Evolutionary conservation across 352 stramenopile genomes (phyloP), one percentile per base, ranked within the genome.

Genomic region (Thraustochytrium striatum): DNA sequence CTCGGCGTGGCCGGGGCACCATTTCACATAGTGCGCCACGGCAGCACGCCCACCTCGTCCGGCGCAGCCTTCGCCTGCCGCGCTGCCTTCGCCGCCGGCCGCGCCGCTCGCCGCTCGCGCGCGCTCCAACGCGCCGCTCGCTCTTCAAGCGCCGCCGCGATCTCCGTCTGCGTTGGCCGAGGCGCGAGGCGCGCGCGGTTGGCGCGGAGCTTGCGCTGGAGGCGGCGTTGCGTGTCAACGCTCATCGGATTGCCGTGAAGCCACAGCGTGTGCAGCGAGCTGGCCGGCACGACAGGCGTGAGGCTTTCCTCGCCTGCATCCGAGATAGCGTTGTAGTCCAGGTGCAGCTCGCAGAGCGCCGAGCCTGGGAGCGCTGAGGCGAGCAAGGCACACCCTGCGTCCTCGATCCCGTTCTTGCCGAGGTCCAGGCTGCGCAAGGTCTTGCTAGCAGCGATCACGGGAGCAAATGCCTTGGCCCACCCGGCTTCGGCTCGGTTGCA

Each of bases 251-350:
- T 75, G 1, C 65, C 65, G 21, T 75, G 65, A 25, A 61, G 2
- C 65, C 65, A 75, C 1, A 75, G 5, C 21, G 65, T 62, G 36
- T 75, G 65, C 35, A 75, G 21, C 8, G 32, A 21, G 0, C n/a
- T 9, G 13, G 13, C 16, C 3, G 5, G 11, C 8, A 41, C 32
- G 3, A 30, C 43, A 11, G 8, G 2, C 13, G 16, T 38, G 5
- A 75, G 30, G 9, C 16, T 28, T 7, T 21, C 5, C 11, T 47
- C 7, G 21, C 43, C 43, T 16, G 16, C 41, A 21, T 41, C 65
- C 0, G 65, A 43, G 39, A 75, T 35, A 11, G 8, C 13, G 11
- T 75, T 75, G 65, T 75, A 75, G 65, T 75, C 65, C 2, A 75
- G 39, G 25, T 75, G 65, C 7, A 75, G 52, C 39, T 75, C 65